Base-by-base conservation (phyloP, 352 stramenopile species). In the Globisporangium viniferum region DNA sequence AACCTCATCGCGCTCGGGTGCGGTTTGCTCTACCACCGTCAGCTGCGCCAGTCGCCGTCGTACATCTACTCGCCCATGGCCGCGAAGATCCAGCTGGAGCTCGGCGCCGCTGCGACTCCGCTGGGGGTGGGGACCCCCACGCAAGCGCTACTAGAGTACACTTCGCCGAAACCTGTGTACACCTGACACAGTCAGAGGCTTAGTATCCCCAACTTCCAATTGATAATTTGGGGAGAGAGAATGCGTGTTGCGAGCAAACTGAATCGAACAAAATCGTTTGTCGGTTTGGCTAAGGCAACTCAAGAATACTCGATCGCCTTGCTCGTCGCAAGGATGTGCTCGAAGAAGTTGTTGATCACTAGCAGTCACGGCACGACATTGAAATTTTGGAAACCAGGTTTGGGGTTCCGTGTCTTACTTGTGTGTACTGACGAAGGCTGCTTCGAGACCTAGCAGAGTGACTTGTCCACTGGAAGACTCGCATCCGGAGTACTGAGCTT, bases 21-120 rank as follows among this genome's bases (percentile, higher is more conserved):
- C 15, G 81, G 84, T 0, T n/a, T 86, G 14, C 22, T 89, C 39
- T 88, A 81, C 66, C 82, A 89, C 24, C 82, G 79, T 27, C 73
- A 90, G 63, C 73, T 92, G 27, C 78, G 78, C 29, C 71, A 73
- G 18, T 73, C 74, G 5, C 62, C 72, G 15, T 68, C 76, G 14
- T 81, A 76, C n/a, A 66, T 77, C n/a, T 79, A 78, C 14, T 79
- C 74, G 20, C 73, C 62, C 24, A 72, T 65, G 62, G 46, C 57
- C 3, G 48, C 36, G 27, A 65, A 69, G 35, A 64, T 69, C 48
- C 39, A 71, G 10, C 35, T 83, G 18, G 73, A 80, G 10, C 71
- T 79, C 24, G 74, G 55, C 2, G 18, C 55, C 55, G 39, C 4
- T 46, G 20, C 31, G 3, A 60, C 74, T 12, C 75, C 39, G 58